These are phyloP conservation scores for Microsporum ferrugineum DNA, from an alignment of 2,329 filamentous ascomycete genomes.

Conservation along the genomic window DNA sequence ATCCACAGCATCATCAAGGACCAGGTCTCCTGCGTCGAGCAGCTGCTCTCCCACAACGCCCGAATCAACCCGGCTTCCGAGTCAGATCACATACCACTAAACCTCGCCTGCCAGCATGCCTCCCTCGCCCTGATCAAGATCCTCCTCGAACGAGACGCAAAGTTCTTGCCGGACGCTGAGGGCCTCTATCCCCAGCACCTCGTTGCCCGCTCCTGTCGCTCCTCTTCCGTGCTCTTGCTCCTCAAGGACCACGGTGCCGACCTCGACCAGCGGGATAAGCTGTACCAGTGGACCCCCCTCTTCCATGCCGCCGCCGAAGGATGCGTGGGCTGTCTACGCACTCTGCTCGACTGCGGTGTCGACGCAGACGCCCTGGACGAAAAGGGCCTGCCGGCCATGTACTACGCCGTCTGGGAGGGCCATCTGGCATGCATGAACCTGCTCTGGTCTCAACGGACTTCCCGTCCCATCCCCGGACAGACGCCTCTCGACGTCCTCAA, in stretches of 20 bases:
- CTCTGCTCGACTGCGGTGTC: conserved; percentile 66
- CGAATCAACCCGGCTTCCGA: conserved; percentile 76
- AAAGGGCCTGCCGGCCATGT: conserved; percentile 87
- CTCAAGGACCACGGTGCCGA: conserved; percentile 79
- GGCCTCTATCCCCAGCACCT: conserved; percentile 95
- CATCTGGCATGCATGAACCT: conserved; percentile 90
- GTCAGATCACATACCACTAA: conserved; percentile 84
- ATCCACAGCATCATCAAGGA: conserved; percentile 91
- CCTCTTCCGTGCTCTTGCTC: conserved; percentile 64
- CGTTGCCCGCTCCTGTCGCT: conserved; percentile 78
- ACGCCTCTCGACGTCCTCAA: conserved; percentile 27
- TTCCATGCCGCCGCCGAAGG: conserved; percentile 96
- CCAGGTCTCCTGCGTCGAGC: conserved; percentile 66
- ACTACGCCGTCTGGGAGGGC: conserved; percentile 97
- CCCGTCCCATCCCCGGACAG: conserved; percentile 15
- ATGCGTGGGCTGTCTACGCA: conserved; percentile 76
- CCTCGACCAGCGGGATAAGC: conserved; percentile 82
- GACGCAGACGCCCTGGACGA: conserved; percentile 75
- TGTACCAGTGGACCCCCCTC: conserved; percentile 94
- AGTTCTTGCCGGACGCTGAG: conserved; percentile 86
- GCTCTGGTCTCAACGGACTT: conserved; percentile 41
- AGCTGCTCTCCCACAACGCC: conserved; percentile 65
- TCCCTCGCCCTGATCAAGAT: conserved; percentile 75
- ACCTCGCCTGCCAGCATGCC: conserved; percentile 88
- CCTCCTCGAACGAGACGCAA: conserved; percentile 66